Percentiles rank a stretch among this genome's conserved stretches.
Evolutionary conservation across 2,329 filamentous ascomycete species (phyloP).

Genomic region (Nannizziopsis barbatae): DNA sequence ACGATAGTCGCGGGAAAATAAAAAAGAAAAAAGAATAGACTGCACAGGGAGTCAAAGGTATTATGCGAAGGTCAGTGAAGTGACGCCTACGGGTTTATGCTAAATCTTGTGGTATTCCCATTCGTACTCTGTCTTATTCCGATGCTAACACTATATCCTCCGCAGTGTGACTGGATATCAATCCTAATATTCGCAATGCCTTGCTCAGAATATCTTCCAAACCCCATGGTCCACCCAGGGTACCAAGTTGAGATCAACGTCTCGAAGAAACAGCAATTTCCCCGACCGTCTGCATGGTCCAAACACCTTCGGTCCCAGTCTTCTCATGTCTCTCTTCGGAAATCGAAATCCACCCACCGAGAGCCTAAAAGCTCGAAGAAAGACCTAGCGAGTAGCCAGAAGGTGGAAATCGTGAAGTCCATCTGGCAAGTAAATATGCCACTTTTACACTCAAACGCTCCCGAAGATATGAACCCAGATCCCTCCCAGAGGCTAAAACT

Average conservation of each 20-base stretch:
- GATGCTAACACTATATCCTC: no score
- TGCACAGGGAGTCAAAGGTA: no score
- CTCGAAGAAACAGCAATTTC: slow-evolving; percentile 4
- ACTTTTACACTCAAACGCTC: slow-evolving; percentile 7
- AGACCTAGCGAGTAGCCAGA: not conserved
- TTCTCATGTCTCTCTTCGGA: not conserved
- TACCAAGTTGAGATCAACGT: not conserved
- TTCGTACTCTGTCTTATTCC: no score
- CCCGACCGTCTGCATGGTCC: slow-evolving; percentile 5
- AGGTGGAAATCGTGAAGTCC: slow-evolving; percentile 10
- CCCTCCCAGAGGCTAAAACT: not conserved
- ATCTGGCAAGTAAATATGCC: slow-evolving; percentile 10
- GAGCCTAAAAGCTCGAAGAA: slow-evolving; percentile 1
- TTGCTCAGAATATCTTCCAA: slow-evolving; percentile 7
- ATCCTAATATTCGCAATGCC: slow-evolving; percentile 5
- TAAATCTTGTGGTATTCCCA: no score
- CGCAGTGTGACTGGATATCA: not conserved
- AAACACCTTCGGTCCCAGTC: not conserved
- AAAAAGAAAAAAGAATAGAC: no score
- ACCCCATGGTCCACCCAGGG: slow-evolving; percentile 1
- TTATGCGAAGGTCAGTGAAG: no score
- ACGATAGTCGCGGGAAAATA: no score
- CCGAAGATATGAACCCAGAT: not conserved
- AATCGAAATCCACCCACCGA: not conserved
- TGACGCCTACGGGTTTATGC: no score